Evolutionary conservation across 176 grass and related monocot species (phyloP).

Genomic region (Luzula sylvatica): DNA sequence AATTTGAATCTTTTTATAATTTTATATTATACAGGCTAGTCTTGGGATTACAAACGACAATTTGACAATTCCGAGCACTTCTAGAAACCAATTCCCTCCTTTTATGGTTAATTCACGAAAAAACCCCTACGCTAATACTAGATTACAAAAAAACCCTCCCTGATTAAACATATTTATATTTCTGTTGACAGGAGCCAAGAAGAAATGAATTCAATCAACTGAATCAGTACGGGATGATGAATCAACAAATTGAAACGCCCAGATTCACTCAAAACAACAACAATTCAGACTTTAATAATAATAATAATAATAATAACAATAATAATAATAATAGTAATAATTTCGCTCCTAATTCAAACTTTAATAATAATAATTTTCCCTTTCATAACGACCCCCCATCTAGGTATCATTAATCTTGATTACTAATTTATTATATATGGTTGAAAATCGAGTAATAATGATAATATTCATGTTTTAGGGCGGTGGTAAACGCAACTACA

Average conservation of each 20-base stretch:
- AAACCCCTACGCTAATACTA: too few relatives aligned
- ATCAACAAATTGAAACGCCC: constrained; percentile 6
- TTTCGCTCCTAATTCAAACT: constrained; percentile 6
- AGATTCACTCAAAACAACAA: constrained; percentile 9
- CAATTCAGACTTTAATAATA: constrained; percentile 3
- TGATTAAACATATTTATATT: too few relatives aligned
- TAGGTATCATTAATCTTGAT: too few relatives aligned
- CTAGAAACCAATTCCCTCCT: constrained; percentile 16
- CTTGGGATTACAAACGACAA: constrained; percentile 7
- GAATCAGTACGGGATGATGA: constrained; percentile 10
- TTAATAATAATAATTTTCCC: not conserved
- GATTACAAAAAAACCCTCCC: too few relatives aligned
- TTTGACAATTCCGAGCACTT: not conserved
- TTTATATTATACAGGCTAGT: constrained; percentile 10
- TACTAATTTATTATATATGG: too few relatives aligned
- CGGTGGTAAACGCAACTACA: constrained; percentile 23
- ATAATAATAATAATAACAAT: not conserved
- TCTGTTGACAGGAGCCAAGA: constrained; percentile 12
- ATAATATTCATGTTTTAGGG: constrained; percentile 34
- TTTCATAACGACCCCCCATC: constrained; percentile 2
- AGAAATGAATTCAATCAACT: constrained; percentile 19
- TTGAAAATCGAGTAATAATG: too few relatives aligned
- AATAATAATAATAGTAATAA: not conserved
- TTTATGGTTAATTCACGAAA: too few relatives aligned
- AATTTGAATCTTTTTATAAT: not conserved